Evolutionary conservation across 306 rosid genomes (phyloP).

Genomic region (Psophocarpus tetragonolobus): DNA sequence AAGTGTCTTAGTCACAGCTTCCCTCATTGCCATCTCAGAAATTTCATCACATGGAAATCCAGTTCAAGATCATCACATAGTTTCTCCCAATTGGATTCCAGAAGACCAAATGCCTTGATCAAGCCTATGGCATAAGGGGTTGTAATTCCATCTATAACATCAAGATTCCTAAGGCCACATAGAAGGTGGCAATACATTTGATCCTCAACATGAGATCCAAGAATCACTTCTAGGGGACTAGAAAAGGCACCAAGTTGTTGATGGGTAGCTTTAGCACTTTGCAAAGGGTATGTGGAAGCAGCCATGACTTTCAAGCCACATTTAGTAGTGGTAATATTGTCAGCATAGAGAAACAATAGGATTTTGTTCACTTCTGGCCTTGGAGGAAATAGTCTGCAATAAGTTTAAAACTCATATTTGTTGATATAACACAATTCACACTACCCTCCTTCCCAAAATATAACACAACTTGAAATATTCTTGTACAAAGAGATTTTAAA

Average conservation of each 20-base stretch:
- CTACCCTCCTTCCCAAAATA: too few relatives aligned
- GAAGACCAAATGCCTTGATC: slow-evolving; percentile 40
- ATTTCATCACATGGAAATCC: slow-evolving; percentile 53
- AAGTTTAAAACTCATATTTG: slow-evolving; percentile 3
- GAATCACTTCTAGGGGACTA: slow-evolving; percentile 61
- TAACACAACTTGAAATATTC: too few relatives aligned
- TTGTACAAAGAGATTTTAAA: too few relatives aligned
- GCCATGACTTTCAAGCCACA: slow-evolving; percentile 72
- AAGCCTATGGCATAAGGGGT: slow-evolving; percentile 64
- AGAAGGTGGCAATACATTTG: slow-evolving; percentile 76
- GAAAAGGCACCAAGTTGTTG: slow-evolving; percentile 37
- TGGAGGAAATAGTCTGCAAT: slow-evolving; percentile 56
- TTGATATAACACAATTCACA: not conserved
- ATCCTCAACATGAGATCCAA: slow-evolving; percentile 60
- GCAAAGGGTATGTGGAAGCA: slow-evolving; percentile 64
- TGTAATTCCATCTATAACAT: slow-evolving; percentile 47
- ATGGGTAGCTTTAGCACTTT: slow-evolving; percentile 44
- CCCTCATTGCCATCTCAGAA: slow-evolving; percentile 49
- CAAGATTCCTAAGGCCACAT: slow-evolving; percentile 54
- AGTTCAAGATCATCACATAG: slow-evolving; percentile 55
- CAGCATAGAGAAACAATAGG: slow-evolving; percentile 59
- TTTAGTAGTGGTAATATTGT: slow-evolving; percentile 50
- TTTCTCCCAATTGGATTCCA: slow-evolving; percentile 63
- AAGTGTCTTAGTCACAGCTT: slow-evolving; percentile 46
- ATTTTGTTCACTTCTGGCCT: slow-evolving; percentile 50